Evolutionary conservation across 352 stramenopile species (phyloP).

Genomic region (Phytophthora meadii): DNA sequence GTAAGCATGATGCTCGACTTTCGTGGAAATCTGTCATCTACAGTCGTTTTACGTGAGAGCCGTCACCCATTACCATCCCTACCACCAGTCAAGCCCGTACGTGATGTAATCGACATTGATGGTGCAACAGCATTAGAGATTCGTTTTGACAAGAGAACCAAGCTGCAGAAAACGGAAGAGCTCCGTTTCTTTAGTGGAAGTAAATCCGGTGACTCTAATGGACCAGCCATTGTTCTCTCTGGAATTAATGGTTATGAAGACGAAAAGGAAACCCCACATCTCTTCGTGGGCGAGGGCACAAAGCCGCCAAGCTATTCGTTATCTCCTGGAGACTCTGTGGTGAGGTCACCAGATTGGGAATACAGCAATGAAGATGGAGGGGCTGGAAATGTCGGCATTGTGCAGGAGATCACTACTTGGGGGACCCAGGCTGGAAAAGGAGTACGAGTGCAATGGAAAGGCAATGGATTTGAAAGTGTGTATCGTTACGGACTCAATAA

Average conservation of each 20-base stretch:
- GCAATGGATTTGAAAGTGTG: conserved; percentile 39
- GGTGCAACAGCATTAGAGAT: conserved; percentile 73
- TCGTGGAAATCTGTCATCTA: conserved; percentile 38
- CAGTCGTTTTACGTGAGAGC: conserved; percentile 61
- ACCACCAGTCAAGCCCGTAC: neutral
- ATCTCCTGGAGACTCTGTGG: conserved; percentile 57
- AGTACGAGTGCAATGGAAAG: conserved; percentile 65
- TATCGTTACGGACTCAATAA: conserved; percentile 75
- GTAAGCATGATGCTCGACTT: conserved; percentile 69
- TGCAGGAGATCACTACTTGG: conserved; percentile 68
- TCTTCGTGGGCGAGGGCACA: conserved; percentile 50
- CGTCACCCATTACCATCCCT: conserved; percentile 40
- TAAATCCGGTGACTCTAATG: neutral
- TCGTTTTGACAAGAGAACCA: conserved; percentile 67
- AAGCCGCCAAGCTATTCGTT: conserved; percentile 37
- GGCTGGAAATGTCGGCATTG: conserved; percentile 56
- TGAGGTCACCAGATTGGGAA: conserved; percentile 72
- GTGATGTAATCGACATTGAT: conserved; percentile 45
- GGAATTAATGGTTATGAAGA: conserved; percentile 47
- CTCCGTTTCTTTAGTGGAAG: conserved; percentile 31
- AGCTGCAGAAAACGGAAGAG: conserved; percentile 40
- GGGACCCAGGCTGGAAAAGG: conserved; percentile 51
- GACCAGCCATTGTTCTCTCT: conserved; percentile 22
- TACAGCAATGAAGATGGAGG: conserved; percentile 81
- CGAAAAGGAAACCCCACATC: conserved; percentile 27